Evolutionary conservation across 139 green algal species (phyloP).

Genomic region (Chlamydomonas schloesseri): DNA sequence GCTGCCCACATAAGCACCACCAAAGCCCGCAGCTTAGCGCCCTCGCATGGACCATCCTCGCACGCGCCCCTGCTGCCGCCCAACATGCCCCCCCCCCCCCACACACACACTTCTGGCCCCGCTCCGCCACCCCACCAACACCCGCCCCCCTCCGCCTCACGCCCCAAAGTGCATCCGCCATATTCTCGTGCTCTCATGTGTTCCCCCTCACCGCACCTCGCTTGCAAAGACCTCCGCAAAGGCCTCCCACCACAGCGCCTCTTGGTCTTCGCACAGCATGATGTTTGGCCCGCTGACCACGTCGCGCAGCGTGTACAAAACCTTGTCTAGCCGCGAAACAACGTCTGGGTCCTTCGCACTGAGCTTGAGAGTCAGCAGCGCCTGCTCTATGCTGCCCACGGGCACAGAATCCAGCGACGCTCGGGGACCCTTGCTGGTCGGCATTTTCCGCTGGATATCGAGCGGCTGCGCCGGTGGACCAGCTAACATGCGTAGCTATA

Average conservation of each 20-base stretch:
- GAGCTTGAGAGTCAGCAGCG: constrained; percentile 2
- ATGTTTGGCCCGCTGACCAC: constrained; percentile 30
- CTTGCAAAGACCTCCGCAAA: constrained; percentile 58
- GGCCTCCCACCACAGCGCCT: constrained; percentile 53
- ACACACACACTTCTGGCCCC: no score
- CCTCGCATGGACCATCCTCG: no score
- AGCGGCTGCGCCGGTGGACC: no score
- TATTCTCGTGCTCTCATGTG: background rate
- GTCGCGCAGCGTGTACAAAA: constrained; percentile 1
- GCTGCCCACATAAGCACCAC: no score
- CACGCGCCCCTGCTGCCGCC: background rate
- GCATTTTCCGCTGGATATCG: background rate
- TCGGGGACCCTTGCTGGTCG: background rate
- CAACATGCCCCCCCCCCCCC: background rate
- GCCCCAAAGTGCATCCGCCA: background rate
- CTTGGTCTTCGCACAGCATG: constrained; percentile 19
- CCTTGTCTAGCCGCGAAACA: background rate
- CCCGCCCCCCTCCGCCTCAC: no score
- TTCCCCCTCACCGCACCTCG: constrained; percentile 27
- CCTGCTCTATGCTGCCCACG: constrained; percentile 18
- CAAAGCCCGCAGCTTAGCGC: no score
- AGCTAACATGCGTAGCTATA: no score
- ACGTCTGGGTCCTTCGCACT: constrained; percentile 2
- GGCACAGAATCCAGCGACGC: background rate
- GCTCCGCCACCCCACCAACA: no score